phyloP scores from a whole-genome alignment of 352 stramenopile species.

The Phytophthora cryptogea region DNA sequence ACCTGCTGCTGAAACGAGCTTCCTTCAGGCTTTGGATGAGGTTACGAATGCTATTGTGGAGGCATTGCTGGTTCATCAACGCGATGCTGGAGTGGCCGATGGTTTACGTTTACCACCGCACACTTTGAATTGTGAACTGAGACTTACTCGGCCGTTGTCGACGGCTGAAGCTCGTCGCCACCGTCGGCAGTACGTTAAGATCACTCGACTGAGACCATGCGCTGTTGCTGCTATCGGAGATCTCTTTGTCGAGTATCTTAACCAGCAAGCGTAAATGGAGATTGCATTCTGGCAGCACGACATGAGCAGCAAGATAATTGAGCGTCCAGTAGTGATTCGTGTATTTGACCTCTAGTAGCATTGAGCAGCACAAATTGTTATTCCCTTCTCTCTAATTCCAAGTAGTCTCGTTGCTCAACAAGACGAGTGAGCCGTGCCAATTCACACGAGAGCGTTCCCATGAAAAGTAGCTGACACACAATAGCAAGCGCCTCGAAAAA shows the following conservation, averaged over 20 bases:
- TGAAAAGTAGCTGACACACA: conserved; percentile 87
- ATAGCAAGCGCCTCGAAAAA: conserved; percentile 86
- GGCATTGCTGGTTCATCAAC: conserved; percentile 61
- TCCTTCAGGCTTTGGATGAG: conserved; percentile 72
- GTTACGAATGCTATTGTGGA: conserved; percentile 64
- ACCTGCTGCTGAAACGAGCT: conserved; percentile 65
- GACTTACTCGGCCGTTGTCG: conserved; percentile 54
- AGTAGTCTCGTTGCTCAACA: conserved; percentile 69
- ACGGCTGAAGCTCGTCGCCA: conserved; percentile 68
- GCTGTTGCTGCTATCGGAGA: conserved; percentile 57
- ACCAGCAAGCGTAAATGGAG: conserved; percentile 57
- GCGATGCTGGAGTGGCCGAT: conserved; percentile 63
- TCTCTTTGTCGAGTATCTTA: conserved; percentile 78
- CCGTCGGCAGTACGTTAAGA: conserved; percentile 83
- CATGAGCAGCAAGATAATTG: background rate
- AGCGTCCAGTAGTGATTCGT: no score
- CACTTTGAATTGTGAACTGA: conserved; percentile 40
- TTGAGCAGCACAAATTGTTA: conserved; percentile 21
- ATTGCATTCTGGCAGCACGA: background rate
- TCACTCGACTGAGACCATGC: conserved; percentile 66
- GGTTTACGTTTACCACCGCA: conserved; percentile 42
- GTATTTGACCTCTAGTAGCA: no score
- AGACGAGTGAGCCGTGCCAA: conserved; percentile 58
- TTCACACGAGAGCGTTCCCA: conserved; percentile 84
- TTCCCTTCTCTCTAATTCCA: conserved; percentile 60